Base-by-base conservation (phyloP, 352 stramenopile genomes). In the Pythium plurisporium region DNA sequence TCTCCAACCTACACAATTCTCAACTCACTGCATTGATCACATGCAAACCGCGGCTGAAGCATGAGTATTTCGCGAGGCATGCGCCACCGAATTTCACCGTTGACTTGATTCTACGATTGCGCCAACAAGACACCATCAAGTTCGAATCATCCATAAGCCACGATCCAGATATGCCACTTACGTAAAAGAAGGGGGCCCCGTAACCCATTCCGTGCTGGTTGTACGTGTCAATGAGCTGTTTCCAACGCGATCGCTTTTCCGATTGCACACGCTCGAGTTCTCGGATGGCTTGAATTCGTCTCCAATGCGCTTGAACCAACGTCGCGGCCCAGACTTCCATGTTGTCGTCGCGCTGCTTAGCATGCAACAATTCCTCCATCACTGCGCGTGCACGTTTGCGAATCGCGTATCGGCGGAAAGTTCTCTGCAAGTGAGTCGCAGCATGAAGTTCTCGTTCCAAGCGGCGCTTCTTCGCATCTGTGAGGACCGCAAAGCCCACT, bases 161-260 rank as follows among this genome's bases (percentile, higher is more conserved):
- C n/a, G n/a, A n/a, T n/a, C n/a, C n/a, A n/a, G n/a, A n/a, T n/a
- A n/a, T n/a, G n/a, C n/a, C 17, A 56, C 78, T 42, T 54, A 93
- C 80, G 59, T 97, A 98, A 74, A 95, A 98, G 58, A 97, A 98
- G n/a, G 82, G 82, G 1, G 82, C 82, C 8, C 80, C 80, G 33
- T 63, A 76, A n/a, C 80, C 82, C 41, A 64, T 74, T 10, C 76
- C 70, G 26, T 91, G 80, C 15, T 88, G 64, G 52, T 89, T 92
- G 49, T 91, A 76, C 2, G 82, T 80, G 51, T 96, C 89, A 34
- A 94, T 71, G 49, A 98, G 83, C 40, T 96, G 81, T 70, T 98
- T 98, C 94, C 94, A 98, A 31, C 88, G 74, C 22, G 78, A 80
- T 19, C 79, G 72, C 37, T 78, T 76, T 3, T 49, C 53, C 0